phyloP scores from a whole-genome alignment of 768 basidiomycete genomes.

The Lentinus brumalis region DNA sequence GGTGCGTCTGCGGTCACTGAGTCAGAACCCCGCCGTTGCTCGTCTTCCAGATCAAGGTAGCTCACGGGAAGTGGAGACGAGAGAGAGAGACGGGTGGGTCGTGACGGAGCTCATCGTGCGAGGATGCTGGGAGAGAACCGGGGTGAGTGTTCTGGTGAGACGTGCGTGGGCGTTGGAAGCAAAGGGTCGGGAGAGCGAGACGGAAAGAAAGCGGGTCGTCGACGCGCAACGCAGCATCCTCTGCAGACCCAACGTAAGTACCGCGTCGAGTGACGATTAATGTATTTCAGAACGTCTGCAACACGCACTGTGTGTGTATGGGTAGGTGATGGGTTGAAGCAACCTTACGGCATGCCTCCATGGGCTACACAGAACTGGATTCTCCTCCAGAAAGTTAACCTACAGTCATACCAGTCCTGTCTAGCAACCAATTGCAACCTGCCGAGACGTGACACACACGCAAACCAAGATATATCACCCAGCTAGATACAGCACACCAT shows the following conservation, averaged over 20 bases:
- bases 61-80: conserved; percentile 38
- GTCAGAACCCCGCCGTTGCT: background rate
- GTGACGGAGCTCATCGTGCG: conserved; percentile 30
- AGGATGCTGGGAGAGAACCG: background rate
- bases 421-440: too few species aligned
- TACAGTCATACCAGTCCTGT: too few species aligned
- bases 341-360: too few species aligned
- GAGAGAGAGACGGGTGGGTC: conserved; percentile 37
- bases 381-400: background rate
- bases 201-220: background rate
- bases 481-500: too few species aligned
- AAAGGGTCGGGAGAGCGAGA: background rate
- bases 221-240: background rate
- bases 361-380: too few species aligned
- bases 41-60: background rate
- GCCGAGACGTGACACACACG: too few species aligned
- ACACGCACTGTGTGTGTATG: too few species aligned
- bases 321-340: too few species aligned
- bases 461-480: too few species aligned
- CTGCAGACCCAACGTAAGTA: background rate
- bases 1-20: conserved; percentile 59
- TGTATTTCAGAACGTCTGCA: too few species aligned
- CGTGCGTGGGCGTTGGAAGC: background rate
- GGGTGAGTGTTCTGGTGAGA: background rate
- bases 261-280: too few species aligned